Evolutionary conservation across 768 basidiomycete genomes (phyloP).

Genomic region (Auriscalpium orientale): DNA sequence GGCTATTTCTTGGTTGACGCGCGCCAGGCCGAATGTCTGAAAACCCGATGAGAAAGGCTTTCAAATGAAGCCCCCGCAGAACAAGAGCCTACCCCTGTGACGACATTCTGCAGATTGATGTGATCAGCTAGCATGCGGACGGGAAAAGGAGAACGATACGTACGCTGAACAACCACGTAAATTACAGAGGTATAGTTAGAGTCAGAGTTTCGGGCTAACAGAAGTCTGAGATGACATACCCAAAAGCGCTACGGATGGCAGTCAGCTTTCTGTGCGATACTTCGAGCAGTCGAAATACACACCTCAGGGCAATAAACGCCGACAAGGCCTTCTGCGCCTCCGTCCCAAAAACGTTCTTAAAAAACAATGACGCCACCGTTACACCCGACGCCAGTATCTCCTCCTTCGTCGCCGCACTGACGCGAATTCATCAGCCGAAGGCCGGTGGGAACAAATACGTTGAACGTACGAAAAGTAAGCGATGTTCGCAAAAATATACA

Average conservation of each 20-base stretch:
- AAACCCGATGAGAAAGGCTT: not conserved
- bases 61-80: not conserved
- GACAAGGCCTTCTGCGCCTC: conserved; percentile 47
- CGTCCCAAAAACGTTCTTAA: conserved; percentile 48
- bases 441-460: not conserved
- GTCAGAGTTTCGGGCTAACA: not conserved
- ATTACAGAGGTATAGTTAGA: not conserved
- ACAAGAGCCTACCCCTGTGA: not conserved
- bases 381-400: conserved; percentile 42
- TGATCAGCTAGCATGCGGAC: not conserved
- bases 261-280: not conserved
- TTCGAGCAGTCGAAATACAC: not conserved
- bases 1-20: conserved; percentile 54
- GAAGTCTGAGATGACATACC: not conserved
- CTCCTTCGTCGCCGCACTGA: conserved; percentile 36
- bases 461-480: conserved; percentile 46
- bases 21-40: conserved; percentile 43
- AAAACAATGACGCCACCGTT: conserved; percentile 53
- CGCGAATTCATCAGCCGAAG: not conserved
- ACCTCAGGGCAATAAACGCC: conserved; percentile 53
- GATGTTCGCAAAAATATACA: conserved; percentile 51
- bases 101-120: not conserved
- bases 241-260: not conserved
- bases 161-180: not conserved
- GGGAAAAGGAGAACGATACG: not conserved